Base-by-base conservation (phyloP, 108 stramenopile genomes). In the Skeletonema costatum region DNA sequence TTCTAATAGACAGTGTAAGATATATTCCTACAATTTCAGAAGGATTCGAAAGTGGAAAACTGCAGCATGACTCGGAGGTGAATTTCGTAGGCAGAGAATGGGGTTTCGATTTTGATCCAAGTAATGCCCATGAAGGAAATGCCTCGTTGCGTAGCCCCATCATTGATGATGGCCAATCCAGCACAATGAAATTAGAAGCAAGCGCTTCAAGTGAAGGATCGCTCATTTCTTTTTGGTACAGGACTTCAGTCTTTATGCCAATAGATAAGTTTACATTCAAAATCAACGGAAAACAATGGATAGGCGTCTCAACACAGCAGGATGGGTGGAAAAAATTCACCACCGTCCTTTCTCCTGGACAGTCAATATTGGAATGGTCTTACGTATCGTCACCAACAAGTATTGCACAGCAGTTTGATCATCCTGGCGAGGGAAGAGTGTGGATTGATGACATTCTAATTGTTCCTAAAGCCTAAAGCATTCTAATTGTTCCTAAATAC, bases 381-480 rank as follows among this genome's bases (percentile, higher is more conserved):
- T 71, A 51, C 59, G 7, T 25, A 13, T 5, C 31, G 42, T 4
- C 6, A 16, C 25, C 25, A 25, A 25, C 25, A 25, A 25, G 0
- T 25, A 33, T 3, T 21, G 21, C n/a, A 38, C 14, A 11, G 25
- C 11, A 13, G 8, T 10, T 11, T 35, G 1, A n/a, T 2, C 61
- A 65, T 36, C 39, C 32, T 50, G 38, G 32, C 1, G 32, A 68
- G 29, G 46, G 56, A 19, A 13, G 25, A 31, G 64, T 71, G 5
- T 78, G 77, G 77, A 71, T 78, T 46, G 77, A 78, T 71, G 70
- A 78, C 14, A 66, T 78, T 64, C 8, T 21, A 8, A 39, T 64
- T 29, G 1, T 64, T 17, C 36, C 36, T 8, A 64, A 5, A 25
- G 25, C 25, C 25, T 25, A 25, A 25, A 25, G 25, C 14, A 66